Evolutionary conservation across 2,329 filamentous ascomycete genomes (phyloP), one percentile per base, ranked within the genome.

Genomic region (Epichloe aotearoae): DNA sequence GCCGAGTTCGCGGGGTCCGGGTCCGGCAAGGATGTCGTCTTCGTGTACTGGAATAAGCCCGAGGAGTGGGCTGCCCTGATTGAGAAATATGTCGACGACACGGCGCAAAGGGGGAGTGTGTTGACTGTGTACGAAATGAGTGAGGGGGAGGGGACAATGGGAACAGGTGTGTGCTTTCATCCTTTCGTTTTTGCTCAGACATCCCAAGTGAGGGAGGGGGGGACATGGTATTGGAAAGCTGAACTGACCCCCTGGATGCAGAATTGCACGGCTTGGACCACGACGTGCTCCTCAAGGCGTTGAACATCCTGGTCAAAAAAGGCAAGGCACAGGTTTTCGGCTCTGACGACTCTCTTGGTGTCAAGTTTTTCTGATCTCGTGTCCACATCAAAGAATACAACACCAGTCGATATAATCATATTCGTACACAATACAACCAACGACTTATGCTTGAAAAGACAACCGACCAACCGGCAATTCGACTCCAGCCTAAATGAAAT

Each of bases 241-340:
- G 33, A 15, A 19, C 5, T 40, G 33, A 36, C 17, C 20, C 5
- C 6, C 12, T 4, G 39, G 5, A 15, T 52, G 3, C 58, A 85
- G 88, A 94, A 58, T 88, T 95, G 61, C 82, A 88, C 66, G 87
- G 86, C n/a, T 86, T 98, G 73, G 90, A 97, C 63, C 73, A 76
- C 44, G 87, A 89, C 23, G 67, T 95, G 54, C 74, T 98, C 61
- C 78, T 85, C 57, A 89, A 84, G 66, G 84, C 87, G 38, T 74
- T 98, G 46, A 78, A 80, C 53, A 74, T 93, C 47, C 75, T 96
- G 46, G 90, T 95, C 37, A 95, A 94, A 74, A 84, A 84, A 55
- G 89, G 89, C 58, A 95, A 86, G 69, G 91, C 90, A 14, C 91
- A 97, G 67, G 82, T 97, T 26, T 97, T 98, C 70, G 91, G 91